These are phyloP conservation scores for Agrocybe chaxingu DNA, from an alignment of 768 basidiomycete species.

Conservation along the genomic window DNA sequence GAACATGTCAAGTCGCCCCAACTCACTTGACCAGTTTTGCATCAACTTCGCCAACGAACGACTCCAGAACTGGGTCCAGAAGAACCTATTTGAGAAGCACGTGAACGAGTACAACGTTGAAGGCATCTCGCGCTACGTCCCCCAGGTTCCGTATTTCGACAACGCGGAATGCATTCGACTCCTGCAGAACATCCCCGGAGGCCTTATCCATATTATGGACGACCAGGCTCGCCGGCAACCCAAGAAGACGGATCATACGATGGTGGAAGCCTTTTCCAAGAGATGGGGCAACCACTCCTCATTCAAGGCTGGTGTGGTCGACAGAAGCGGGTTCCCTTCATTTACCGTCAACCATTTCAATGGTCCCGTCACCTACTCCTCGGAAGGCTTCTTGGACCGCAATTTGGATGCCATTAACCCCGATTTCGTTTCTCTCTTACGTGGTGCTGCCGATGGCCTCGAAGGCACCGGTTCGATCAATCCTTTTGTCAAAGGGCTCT, in stretches of 20 bases:
- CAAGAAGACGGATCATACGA: slow-evolving; percentile 90
- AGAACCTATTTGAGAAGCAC: slow-evolving; percentile 75
- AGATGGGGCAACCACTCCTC: slow-evolving; percentile 92
- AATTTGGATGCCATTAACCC: slow-evolving; percentile 90
- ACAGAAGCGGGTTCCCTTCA: slow-evolving; percentile 75
- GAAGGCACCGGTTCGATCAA: slow-evolving; percentile 82
- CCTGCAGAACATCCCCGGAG: slow-evolving; percentile 83
- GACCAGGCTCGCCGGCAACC: slow-evolving; percentile 85
- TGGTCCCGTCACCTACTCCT: slow-evolving; percentile 87
- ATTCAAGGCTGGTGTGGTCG: slow-evolving; percentile 78
- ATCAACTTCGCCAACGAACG: slow-evolving; percentile 97
- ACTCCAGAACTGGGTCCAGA: slow-evolving; percentile 79
- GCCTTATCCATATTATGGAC: slow-evolving; percentile 96
- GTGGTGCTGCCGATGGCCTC: slow-evolving; percentile 58
- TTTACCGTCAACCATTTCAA: slow-evolving; percentile 94
- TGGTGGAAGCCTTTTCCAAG: slow-evolving; percentile 93
- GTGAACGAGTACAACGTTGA: slow-evolving; percentile 82
- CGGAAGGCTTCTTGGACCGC: slow-evolving; percentile 85
- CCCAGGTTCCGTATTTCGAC: slow-evolving; percentile 79
- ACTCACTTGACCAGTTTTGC: slow-evolving; percentile 95
- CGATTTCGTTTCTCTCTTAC: slow-evolving; percentile 87
- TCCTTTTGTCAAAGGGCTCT: slow-evolving; percentile 88
- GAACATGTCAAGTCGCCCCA: slow-evolving; percentile 82
- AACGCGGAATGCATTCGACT: slow-evolving; percentile 88
- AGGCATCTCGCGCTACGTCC: slow-evolving; percentile 68